Evolutionary conservation across 139 green algal genomes (phyloP), one percentile per base, ranked within the genome.

Genomic region (Chlamydomonas applanata): DNA sequence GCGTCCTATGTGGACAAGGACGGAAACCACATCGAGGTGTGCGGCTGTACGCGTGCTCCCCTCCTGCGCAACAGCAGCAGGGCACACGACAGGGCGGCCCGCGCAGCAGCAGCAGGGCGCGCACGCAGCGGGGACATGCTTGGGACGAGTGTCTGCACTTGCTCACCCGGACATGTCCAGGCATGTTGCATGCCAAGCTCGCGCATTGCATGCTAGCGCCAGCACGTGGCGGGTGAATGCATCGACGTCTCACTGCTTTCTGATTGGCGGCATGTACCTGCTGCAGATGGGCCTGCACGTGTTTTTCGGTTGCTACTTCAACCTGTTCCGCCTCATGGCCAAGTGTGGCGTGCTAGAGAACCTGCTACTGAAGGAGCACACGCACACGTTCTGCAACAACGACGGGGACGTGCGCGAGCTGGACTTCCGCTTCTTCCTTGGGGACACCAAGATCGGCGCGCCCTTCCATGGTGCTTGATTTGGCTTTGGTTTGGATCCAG

Each of bases 251-350:
- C 25, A 4, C 19, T 69, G 3, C 13, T 52, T 24, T 44, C 57
- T 44, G 9, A 32, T 70, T 29, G 2, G 2, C 54, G 9, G n/a
- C n/a, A n/a, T n/a, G n/a, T n/a, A n/a, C n/a, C n/a, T n/a, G n/a
- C n/a, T 66, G n/a, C 79, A 91, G 86, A 97, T 98, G 93, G 94
- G 94, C 13, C 86, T 98, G 67, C 94, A 98, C 84, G 94, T 98
- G 24, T 97, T 97, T 77, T 97, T 98, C 74, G 93, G 92, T 54
- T 97, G 93, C 87, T 97, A 97, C 84, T 92, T 92, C 88, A 97
- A 97, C 86, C 83, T 97, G 25, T 97, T 97, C 85, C 84, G 94
- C 29, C 85, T 98, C 5, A 98, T 98, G 94, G 88, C 88, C 73
- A 98, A 98, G 87, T 97, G 91, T 71, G 92, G 94, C 0, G 94